Conservation (phyloP, 73 alveolate genomes). For the Paramecium tetraurelia region DNA sequence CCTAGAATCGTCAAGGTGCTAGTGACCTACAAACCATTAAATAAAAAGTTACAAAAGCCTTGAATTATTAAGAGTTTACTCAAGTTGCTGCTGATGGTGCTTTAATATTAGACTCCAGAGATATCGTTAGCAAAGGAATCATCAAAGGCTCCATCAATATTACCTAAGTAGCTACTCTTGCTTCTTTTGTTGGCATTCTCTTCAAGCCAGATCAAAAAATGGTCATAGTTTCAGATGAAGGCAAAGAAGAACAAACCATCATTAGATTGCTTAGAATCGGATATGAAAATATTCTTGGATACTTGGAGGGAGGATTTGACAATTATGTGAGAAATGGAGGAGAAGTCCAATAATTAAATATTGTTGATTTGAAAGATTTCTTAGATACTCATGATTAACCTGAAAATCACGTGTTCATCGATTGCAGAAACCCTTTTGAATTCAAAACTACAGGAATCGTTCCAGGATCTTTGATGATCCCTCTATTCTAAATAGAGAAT, state of each 20-base stretch:
- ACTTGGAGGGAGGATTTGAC: conserved; percentile 63
- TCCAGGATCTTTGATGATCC: neutral
- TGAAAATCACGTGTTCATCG: neutral
- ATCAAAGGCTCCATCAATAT: conserved; percentile 57
- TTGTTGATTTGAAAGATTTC: neutral
- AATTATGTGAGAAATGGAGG: conserved; percentile 40
- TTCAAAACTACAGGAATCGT: conserved; percentile 17
- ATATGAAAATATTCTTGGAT: conserved; percentile 60
- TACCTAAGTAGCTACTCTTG: conserved; percentile 50
- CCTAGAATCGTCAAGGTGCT: conserved; percentile 51
- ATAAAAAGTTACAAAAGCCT: neutral
- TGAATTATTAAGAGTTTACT: neutral
- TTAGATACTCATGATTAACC: neutral
- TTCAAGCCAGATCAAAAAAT: conserved; percentile 51
- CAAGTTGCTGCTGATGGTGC: neutral
- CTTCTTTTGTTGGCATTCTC: conserved; percentile 61
- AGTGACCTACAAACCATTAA: conserved; percentile 4
- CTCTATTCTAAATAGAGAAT: conserved; percentile 33
- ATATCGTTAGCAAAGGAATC: conserved; percentile 8
- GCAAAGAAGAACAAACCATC: conserved; percentile 60
- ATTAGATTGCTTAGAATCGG: conserved; percentile 63
- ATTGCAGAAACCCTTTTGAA: conserved; percentile 50
- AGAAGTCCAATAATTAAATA: neutral
- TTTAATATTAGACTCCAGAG: conserved; percentile 26
- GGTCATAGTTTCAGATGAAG: conserved; percentile 55